Conservation (phyloP, 176 grass and related monocot genomes). For the Dendrocalamus sinicus region DNA sequence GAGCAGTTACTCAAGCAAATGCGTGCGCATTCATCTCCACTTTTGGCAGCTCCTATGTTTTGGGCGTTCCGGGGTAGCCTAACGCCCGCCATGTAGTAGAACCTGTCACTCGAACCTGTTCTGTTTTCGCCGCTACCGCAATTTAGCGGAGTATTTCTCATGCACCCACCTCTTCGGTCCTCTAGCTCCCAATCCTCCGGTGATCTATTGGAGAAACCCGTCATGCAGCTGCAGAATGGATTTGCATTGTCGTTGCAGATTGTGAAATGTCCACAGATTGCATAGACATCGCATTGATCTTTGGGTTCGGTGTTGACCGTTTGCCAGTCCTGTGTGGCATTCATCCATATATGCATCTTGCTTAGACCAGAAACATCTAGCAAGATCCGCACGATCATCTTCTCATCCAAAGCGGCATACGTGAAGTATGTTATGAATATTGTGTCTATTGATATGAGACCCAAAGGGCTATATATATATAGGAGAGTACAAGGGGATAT, state of each 20-base stretch:
- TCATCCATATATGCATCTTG: conserved; percentile 27
- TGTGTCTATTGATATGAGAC: too few relatives aligned
- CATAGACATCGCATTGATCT: conserved; percentile 39
- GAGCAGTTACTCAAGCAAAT: conserved; percentile 57
- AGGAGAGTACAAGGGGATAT: too few relatives aligned
- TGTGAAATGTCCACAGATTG: too few relatives aligned
- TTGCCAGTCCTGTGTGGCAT: conserved; percentile 29
- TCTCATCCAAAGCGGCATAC: conserved; percentile 37
- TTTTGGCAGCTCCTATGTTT: neutral
- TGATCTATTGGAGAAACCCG: conserved; percentile 45
- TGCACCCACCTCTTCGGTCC: neutral
- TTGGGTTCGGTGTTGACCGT: conserved; percentile 34
- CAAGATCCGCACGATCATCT: neutral
- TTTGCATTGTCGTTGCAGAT: neutral
- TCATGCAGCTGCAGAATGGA: conserved; percentile 48
- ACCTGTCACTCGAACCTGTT: too few relatives aligned
- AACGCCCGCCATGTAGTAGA: conserved; percentile 21
- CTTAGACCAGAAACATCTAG: conserved; percentile 39
- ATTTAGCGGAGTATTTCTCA: too few relatives aligned
- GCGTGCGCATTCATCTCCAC: conserved; percentile 40
- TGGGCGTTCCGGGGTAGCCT: conserved; percentile 29
- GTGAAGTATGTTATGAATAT: conserved; percentile 44
- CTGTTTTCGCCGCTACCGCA: too few relatives aligned
- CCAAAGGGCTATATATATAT: too few relatives aligned
- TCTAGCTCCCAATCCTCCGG: conserved; percentile 27